Base-by-base conservation (phyloP, 176 grass and related monocot species). In the Alopecurus myosuroides region DNA sequence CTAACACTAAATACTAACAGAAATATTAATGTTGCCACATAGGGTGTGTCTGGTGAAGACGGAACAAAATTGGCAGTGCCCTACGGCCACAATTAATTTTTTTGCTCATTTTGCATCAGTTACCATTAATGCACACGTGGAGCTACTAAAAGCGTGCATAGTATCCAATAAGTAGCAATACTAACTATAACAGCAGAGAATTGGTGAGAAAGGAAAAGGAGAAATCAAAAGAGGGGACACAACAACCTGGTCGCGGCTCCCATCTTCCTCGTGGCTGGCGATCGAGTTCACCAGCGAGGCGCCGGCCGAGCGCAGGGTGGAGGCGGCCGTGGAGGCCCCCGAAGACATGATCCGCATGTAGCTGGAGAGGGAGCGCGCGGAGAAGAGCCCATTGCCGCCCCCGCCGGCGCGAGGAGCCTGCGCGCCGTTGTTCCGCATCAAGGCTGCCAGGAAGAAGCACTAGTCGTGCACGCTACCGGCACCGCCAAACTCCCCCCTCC, bases 271-370 rank as follows among this genome's bases (percentile, higher is more conserved):
- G 35, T 90, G 85, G 69, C 46, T 88, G 80, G 96, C 83, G 66
- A 98, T 95, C 8, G 96, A 92, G 82, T 83, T 92, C 7, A 94
- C 93, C 5, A 98, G 66, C 25, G 93, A 94, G 1, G 88, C 89
- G 25, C 96, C 84, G 0, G 93, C 93, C 2, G 89, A 90, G 17
- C 93, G 88, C 50, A 98, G 82, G 11, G 73, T 87, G 33, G 96
- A 98, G 18, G 96, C 91, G 23, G 92, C 93, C 69, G 93, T 94
- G 44, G 96, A 98, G 18, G 96, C 93, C 34, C 93, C 93, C 19
- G 96, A 98, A 6, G 93, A 98, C n/a, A 98, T 25, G 80, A 98
- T 94, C 76, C 91, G 86, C 91, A 93, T 92, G 82, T 88, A 98
- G 84, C 36, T 95, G 40, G 96, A 92, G 69, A 98, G 55, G 28